phyloP scores from a whole-genome alignment of 495 filamentous ascomycete species.

The Daldinia vernicosa region DNA sequence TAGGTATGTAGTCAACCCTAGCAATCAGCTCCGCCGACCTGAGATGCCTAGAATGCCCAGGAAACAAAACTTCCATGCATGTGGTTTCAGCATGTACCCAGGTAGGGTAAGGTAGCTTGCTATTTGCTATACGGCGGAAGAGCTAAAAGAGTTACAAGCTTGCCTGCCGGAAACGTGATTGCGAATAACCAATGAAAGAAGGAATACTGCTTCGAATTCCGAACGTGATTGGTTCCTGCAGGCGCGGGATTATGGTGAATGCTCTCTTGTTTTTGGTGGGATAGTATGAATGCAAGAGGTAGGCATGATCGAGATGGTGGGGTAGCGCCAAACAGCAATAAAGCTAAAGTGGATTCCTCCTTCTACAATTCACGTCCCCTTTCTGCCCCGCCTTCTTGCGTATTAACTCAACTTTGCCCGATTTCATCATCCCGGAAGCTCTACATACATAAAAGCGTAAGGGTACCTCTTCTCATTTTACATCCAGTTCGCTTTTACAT shows the following conservation, averaged over 20 bases:
- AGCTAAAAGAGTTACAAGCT: background rate
- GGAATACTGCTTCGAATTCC: background rate
- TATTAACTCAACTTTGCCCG: constrained; percentile 33
- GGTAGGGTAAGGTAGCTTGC: background rate
- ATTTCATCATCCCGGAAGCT: constrained; percentile 30
- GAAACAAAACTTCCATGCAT: constrained; percentile 28
- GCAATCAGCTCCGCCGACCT: background rate
- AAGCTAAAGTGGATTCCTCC: constrained; percentile 35
- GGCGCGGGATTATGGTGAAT: constrained; percentile 5
- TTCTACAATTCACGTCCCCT: constrained; percentile 3
- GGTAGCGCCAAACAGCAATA: constrained; percentile 19
- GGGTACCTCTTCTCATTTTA: constrained; percentile 43
- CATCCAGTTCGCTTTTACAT: constrained; percentile 25
- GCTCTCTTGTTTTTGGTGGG: background rate
- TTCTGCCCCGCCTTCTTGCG: constrained; percentile 38
- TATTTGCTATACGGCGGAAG: constrained; percentile 6
- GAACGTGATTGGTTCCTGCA: background rate
- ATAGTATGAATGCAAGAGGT: background rate
- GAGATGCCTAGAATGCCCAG: constrained; percentile 8
- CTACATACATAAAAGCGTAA: constrained; percentile 18
- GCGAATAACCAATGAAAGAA: background rate
- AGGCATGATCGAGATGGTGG: constrained; percentile 15
- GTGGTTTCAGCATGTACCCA: constrained; percentile 22
- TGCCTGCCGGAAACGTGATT: background rate
- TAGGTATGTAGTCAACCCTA: background rate